phyloP scores from a whole-genome alignment of 345 rosid genomes.

The Physaria fendleri region DNA sequence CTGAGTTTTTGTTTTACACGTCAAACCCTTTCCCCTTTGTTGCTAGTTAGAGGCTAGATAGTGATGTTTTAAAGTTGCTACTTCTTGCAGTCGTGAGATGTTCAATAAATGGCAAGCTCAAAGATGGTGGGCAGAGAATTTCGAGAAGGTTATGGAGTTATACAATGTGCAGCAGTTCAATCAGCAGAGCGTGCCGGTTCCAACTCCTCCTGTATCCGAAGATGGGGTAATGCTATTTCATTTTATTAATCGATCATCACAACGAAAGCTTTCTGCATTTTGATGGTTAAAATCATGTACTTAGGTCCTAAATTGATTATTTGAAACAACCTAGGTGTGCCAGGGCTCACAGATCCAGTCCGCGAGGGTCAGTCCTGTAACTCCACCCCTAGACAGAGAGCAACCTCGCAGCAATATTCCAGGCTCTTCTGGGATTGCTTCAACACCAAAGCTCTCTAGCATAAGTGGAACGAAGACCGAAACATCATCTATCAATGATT shows the following conservation, averaged over 20 bases:
- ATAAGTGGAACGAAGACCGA: constrained; percentile 65
- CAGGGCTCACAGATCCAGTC: constrained; percentile 62
- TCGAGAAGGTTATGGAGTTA: constrained; percentile 82
- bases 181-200: constrained; percentile 58
- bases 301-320: background rate
- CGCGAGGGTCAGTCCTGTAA: constrained; percentile 55
- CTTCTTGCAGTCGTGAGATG: constrained; percentile 72
- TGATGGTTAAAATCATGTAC: background rate
- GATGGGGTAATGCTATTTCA: constrained; percentile 46
- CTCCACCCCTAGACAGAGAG: constrained; percentile 67
- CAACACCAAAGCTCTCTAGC: constrained; percentile 63
- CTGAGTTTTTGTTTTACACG: background rate
- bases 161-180: constrained; percentile 76
- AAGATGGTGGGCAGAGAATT: constrained; percentile 91
- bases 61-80: background rate
- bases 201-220: constrained; percentile 66
- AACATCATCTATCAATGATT: constrained; percentile 69
- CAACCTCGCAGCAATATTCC: constrained; percentile 26
- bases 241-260: background rate
- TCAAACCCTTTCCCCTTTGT: background rate
- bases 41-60: background rate
- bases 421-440: constrained; percentile 47
- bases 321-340: constrained; percentile 3
- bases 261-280: background rate
- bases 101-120: constrained; percentile 94